Evolutionary conservation across 1,284 basidiomycete species (phyloP).

Genomic region (Chalciporus sp.): DNA sequence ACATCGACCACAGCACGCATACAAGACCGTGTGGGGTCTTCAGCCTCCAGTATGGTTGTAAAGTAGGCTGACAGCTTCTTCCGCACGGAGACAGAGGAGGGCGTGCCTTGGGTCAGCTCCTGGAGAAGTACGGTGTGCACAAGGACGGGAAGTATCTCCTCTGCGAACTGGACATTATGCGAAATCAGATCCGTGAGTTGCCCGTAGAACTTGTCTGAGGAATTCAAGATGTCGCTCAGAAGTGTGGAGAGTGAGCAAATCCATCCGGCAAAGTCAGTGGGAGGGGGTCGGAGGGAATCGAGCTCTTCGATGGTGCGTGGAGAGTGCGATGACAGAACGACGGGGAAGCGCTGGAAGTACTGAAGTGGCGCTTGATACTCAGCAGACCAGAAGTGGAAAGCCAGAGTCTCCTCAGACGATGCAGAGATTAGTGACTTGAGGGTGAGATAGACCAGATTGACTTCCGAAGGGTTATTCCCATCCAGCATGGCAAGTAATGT

Average conservation of each 20-base stretch:
- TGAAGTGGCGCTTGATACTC: slow-evolving; percentile 53
- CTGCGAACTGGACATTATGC: slow-evolving; percentile 59
- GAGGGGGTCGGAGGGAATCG: slow-evolving; percentile 40
- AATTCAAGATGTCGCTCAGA: slow-evolving; percentile 61
- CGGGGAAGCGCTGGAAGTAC: slow-evolving; percentile 52
- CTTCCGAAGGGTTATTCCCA: slow-evolving; percentile 48
- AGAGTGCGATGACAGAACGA: slow-evolving; percentile 32
- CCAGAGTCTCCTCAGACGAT: slow-evolving; percentile 37
- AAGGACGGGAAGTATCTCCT: slow-evolving; percentile 72
- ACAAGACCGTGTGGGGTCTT: slow-evolving; percentile 46
- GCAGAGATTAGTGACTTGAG: slow-evolving; percentile 59
- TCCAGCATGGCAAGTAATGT: slow-evolving; percentile 62
- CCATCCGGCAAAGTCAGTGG: slow-evolving; percentile 65
- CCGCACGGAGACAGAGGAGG: slow-evolving; percentile 11
- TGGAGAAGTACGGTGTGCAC: slow-evolving; percentile 67
- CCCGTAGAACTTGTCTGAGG: slow-evolving; percentile 64
- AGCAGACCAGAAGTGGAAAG: slow-evolving; percentile 38
- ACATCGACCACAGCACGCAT: slow-evolving; percentile 73
- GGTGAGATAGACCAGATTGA: slow-evolving; percentile 63
- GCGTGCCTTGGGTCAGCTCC: slow-evolving; percentile 28
- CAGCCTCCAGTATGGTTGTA: slow-evolving; percentile 53
- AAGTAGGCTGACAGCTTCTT: slow-evolving; percentile 65
- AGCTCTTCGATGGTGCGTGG: slow-evolving; percentile 41
- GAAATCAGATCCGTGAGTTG: slow-evolving; percentile 65
- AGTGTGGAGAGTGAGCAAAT: slow-evolving; percentile 61